Conservation (phyloP, 2,329 filamentous ascomycete genomes). For the Aspergillus calidoustus region DNA sequence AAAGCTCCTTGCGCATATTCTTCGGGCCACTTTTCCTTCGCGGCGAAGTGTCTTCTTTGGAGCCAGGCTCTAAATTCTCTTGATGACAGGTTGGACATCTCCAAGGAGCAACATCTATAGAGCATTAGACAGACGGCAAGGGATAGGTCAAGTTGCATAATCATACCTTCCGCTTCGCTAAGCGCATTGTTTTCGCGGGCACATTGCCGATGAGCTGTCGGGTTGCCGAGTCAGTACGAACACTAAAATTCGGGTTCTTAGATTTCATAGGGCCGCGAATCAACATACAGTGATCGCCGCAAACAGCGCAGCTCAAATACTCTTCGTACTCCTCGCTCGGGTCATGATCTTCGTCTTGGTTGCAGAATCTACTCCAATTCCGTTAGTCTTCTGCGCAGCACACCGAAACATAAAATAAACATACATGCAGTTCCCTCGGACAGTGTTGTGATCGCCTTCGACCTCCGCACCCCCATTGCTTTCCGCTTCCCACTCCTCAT, state of each 20-base stretch:
- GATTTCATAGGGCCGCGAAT: slow-evolving; percentile 29
- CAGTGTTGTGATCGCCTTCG: slow-evolving; percentile 10
- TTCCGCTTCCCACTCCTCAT: slow-evolving; percentile 57
- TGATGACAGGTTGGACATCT: slow-evolving; percentile 63
- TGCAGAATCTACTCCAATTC: slow-evolving; percentile 70
- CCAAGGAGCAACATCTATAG: slow-evolving; percentile 62
- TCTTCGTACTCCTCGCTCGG: slow-evolving; percentile 80
- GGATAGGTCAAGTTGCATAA: neutral
- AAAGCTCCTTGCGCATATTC: slow-evolving; percentile 71
- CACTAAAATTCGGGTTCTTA: slow-evolving; percentile 28
- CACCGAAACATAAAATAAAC: neutral
- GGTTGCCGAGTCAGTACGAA: slow-evolving; percentile 49
- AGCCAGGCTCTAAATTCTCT: slow-evolving; percentile 42
- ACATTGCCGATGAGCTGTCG: slow-evolving; percentile 86
- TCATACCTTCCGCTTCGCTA: slow-evolving; percentile 65
- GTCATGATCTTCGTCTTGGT: slow-evolving; percentile 79
- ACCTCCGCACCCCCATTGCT: slow-evolving; percentile 48
- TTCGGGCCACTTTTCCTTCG: slow-evolving; percentile 64
- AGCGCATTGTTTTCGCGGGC: slow-evolving; percentile 73
- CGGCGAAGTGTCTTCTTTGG: slow-evolving; percentile 26
- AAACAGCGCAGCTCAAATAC: slow-evolving; percentile 75
- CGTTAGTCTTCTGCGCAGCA: slow-evolving; percentile 32
- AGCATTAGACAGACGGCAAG: slow-evolving; percentile 4
- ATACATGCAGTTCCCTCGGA: slow-evolving; percentile 19
- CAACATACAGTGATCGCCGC: slow-evolving; percentile 79